Percentiles rank a stretch among this genome's conserved stretches.
phyloP scores from a whole-genome alignment of 2,329 filamentous ascomycete species.

The Fonsecaea erecta region DNA sequence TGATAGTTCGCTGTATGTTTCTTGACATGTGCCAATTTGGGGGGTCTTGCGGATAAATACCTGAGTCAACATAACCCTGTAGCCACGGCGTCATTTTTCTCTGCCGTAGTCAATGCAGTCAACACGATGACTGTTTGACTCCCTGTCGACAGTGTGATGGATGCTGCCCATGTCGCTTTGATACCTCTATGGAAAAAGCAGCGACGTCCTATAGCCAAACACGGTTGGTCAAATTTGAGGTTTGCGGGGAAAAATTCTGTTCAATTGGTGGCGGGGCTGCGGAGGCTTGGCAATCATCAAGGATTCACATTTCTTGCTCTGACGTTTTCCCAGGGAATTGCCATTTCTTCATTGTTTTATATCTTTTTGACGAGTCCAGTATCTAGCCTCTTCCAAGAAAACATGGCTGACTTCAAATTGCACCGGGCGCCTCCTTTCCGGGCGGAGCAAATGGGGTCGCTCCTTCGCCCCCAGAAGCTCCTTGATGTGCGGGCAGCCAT shows the following conservation, averaged over 20 bases:
- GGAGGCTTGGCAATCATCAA: neutral
- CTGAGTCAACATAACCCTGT: too few relatives aligned
- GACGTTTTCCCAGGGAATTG: neutral
- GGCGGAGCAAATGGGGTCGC: constrained; percentile 73
- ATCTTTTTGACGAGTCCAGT: neutral
- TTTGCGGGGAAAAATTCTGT: constrained; percentile 2
- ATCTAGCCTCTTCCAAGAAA: neutral
- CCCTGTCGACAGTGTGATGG: too few relatives aligned
- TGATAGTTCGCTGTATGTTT: too few relatives aligned
- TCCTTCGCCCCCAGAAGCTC: constrained; percentile 68
- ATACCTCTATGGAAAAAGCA: neutral
- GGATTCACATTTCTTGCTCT: constrained; percentile 3
- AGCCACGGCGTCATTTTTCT: too few relatives aligned
- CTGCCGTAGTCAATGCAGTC: too few relatives aligned
- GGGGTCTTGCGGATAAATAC: too few relatives aligned
- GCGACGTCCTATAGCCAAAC: neutral
- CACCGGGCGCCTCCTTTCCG: constrained; percentile 62
- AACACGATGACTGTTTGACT: too few relatives aligned
- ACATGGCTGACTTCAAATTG: constrained; percentile 27
- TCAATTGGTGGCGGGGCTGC: neutral
- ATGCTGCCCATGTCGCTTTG: neutral
- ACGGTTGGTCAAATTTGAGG: neutral
- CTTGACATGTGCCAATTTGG: too few relatives aligned
- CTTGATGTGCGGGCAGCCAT: constrained; percentile 62
- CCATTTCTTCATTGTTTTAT: neutral